Evolutionary conservation across 345 rosid genomes (phyloP).

Genomic region (Lumnitzera littorea): DNA sequence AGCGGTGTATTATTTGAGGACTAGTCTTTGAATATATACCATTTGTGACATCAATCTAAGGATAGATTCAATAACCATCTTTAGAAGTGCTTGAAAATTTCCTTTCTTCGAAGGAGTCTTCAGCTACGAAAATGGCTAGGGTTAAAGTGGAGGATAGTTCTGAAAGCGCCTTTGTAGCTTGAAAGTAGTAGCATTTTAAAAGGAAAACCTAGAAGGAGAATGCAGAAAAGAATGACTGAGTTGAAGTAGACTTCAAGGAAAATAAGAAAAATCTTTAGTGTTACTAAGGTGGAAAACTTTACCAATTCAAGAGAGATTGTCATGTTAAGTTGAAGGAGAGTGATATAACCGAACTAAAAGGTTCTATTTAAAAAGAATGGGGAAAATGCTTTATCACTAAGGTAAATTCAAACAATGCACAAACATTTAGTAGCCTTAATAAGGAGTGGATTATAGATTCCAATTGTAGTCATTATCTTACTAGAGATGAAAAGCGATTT

Average conservation of each 20-base stretch:
- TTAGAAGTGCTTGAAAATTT: constrained; percentile 11
- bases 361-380: neutral
- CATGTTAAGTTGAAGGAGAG: constrained; percentile 7
- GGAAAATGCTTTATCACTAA: neutral
- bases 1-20: constrained; percentile 2
- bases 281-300: neutral
- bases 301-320: constrained; percentile 5
- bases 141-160: too few species aligned
- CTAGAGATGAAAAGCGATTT: constrained; percentile 8
- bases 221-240: neutral
- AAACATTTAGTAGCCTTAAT: neutral
- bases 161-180: neutral
- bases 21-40: neutral
- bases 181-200: neutral
- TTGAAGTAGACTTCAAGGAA: neutral
- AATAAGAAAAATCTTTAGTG: neutral
- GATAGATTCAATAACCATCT: constrained; percentile 11
- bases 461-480: constrained; percentile 13
- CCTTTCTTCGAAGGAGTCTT: neutral
- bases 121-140: constrained; percentile 4
- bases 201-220: neutral
- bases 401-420: too few species aligned
- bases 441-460: constrained; percentile 11
- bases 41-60: neutral
- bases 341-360: neutral